Evolutionary conservation across 2,329 filamentous ascomycete genomes (phyloP).

Genomic region (Kalmusia sp.): DNA sequence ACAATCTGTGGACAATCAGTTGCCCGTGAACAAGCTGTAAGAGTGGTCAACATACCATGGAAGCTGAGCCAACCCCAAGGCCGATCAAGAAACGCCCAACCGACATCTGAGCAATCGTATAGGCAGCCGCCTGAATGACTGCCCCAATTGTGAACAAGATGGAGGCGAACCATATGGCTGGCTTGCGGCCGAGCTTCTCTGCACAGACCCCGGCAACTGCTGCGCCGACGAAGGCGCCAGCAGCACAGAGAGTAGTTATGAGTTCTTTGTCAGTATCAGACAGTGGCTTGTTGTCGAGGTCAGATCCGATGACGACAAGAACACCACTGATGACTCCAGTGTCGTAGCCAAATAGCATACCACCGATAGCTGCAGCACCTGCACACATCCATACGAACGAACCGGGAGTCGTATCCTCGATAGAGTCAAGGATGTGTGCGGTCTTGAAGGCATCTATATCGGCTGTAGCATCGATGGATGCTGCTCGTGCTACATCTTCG

Average conservation of each 20-base stretch:
- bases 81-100: background rate
- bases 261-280: background rate
- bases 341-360: background rate
- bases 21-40: too few relatives aligned
- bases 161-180: background rate
- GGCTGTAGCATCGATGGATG: too few relatives aligned
- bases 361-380: background rate
- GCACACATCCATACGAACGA: background rate
- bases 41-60: background rate
- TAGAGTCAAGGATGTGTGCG: too few relatives aligned
- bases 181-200: background rate
- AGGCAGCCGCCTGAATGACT: background rate
- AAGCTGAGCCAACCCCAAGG: background rate
- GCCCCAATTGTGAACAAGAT: background rate
- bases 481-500: too few relatives aligned
- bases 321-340: background rate
- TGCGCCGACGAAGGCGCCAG: background rate
- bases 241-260: background rate
- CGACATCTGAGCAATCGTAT: background rate
- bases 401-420: background rate
- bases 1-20: too few relatives aligned
- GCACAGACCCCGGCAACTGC: background rate
- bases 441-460: too few relatives aligned
- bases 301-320: background rate
- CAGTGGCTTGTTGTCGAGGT: background rate